Conservation (phyloP, 192 early-diverging fungal genomes). For the Kickxella alabastrina region DNA sequence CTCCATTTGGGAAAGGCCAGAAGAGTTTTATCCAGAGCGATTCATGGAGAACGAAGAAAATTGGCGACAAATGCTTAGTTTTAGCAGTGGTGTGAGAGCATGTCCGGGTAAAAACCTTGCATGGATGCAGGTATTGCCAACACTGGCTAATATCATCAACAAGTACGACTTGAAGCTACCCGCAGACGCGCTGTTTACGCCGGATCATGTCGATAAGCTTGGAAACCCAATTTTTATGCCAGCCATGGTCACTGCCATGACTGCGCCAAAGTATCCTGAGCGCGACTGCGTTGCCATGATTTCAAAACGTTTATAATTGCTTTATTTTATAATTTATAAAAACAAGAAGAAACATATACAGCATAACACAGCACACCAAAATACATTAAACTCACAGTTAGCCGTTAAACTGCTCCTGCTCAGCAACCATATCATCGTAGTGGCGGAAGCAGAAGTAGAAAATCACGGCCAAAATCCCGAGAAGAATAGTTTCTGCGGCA, state of each 20-base stretch:
- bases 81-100: conserved; percentile 33
- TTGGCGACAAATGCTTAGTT: conserved; percentile 26
- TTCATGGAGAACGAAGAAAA: conserved; percentile 10
- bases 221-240: conserved; percentile 30
- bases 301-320: conserved; percentile 13
- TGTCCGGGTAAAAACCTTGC: conserved; percentile 44
- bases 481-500: conserved; percentile 41
- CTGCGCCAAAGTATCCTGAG: conserved; percentile 30
- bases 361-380: background rate
- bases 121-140: conserved; percentile 28
- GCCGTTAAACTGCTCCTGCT: conserved; percentile 17
- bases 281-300: conserved; percentile 39
- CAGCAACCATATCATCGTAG: conserved; percentile 33
- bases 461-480: conserved; percentile 28
- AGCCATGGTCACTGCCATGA: conserved; percentile 5
- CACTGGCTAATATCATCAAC: conserved; percentile 37
- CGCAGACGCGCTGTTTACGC: conserved; percentile 24
- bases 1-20: conserved; percentile 12
- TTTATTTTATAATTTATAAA: background rate
- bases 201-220: conserved; percentile 1
- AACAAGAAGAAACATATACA: background rate
- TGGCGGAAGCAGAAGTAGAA: conserved; percentile 53
- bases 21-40: conserved; percentile 17
- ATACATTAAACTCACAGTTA: too few relatives aligned
- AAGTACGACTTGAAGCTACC: conserved; percentile 27